phyloP scores from a whole-genome alignment of 2,329 filamentous ascomycete genomes.

The Aspergillus quadricinctus region DNA sequence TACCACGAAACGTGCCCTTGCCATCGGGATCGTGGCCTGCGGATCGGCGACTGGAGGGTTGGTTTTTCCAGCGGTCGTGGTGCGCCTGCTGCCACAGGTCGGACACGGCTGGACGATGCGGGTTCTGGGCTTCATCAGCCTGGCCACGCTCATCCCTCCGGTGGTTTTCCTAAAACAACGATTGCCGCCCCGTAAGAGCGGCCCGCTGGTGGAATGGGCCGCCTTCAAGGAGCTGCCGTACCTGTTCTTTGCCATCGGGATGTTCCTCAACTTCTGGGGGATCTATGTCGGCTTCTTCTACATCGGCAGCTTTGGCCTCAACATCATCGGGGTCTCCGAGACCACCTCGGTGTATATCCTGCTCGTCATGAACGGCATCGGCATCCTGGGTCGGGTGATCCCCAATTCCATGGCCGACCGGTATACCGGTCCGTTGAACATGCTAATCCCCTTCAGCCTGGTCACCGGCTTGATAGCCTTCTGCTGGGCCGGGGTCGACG shows the following conservation, averaged over 20 bases:
- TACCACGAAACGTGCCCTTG: constrained; percentile 53
- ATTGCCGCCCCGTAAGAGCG: constrained; percentile 47
- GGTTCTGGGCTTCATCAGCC: constrained; percentile 56
- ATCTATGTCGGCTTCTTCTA: constrained; percentile 54
- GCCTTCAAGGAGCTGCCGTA: constrained; percentile 51
- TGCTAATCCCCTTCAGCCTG: constrained; percentile 51
- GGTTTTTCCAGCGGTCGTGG: constrained; percentile 57
- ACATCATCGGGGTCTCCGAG: constrained; percentile 39
- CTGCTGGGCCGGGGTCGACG: constrained; percentile 56
- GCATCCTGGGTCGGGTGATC: constrained; percentile 54
- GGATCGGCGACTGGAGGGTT: constrained; percentile 61
- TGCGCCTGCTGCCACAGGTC: constrained; percentile 54
- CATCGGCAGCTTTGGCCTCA: constrained; percentile 39
- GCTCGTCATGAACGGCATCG: constrained; percentile 61
- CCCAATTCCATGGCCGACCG: constrained; percentile 58
- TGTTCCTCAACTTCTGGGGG: constrained; percentile 48
- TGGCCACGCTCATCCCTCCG: constrained; percentile 42
- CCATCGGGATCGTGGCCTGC: constrained; percentile 55
- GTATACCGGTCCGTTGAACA: constrained; percentile 56
- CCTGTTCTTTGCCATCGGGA: constrained; percentile 38
- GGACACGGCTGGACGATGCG: constrained; percentile 65
- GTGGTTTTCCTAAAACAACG: constrained; percentile 47
- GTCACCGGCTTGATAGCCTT: constrained; percentile 44
- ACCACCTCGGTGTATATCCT: constrained; percentile 55
- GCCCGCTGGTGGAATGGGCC: constrained; percentile 48